Evolutionary conservation across 2,329 filamentous ascomycete genomes (phyloP).

Genomic region (Fusarium gaditjirri): DNA sequence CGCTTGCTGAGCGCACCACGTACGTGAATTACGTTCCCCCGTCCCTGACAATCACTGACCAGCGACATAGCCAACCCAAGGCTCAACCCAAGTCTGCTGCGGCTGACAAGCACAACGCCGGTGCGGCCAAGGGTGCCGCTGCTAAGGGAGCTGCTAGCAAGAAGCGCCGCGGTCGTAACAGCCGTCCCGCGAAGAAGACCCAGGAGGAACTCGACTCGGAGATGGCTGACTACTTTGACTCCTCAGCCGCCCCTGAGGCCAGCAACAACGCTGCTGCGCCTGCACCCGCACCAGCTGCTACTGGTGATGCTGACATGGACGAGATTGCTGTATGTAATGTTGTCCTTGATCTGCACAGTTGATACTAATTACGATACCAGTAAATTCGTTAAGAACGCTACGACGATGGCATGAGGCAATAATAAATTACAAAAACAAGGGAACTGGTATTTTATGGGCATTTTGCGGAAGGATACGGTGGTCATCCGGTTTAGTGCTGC

Average conservation of each 20-base stretch:
- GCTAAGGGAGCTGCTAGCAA: conserved; percentile 60
- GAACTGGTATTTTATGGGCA: conserved; percentile 20
- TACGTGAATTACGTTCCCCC: conserved; percentile 53
- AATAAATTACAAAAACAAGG: conserved; percentile 40
- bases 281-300: conserved; percentile 57
- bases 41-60: conserved; percentile 19
- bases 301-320: conserved; percentile 72
- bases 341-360: neutral
- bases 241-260: conserved; percentile 55
- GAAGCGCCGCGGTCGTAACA: conserved; percentile 65
- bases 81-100: conserved; percentile 83
- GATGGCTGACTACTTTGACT: conserved; percentile 94
- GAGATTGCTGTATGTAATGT: conserved; percentile 62
- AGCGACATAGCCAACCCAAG: conserved; percentile 46
- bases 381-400: conserved; percentile 13
- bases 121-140: conserved; percentile 54
- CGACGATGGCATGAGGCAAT: conserved; percentile 1
- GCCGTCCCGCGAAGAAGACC: conserved; percentile 83
- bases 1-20: conserved; percentile 84
- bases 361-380: conserved; percentile 27
- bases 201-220: conserved; percentile 95
- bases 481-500: conserved; percentile 29
- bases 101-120: conserved; percentile 72
- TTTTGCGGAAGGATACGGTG: conserved; percentile 23
- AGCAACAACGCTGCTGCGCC: conserved; percentile 59